Evolutionary conservation across 1,284 basidiomycete genomes (phyloP).

Genomic region (Heterobasidion parviporum): DNA sequence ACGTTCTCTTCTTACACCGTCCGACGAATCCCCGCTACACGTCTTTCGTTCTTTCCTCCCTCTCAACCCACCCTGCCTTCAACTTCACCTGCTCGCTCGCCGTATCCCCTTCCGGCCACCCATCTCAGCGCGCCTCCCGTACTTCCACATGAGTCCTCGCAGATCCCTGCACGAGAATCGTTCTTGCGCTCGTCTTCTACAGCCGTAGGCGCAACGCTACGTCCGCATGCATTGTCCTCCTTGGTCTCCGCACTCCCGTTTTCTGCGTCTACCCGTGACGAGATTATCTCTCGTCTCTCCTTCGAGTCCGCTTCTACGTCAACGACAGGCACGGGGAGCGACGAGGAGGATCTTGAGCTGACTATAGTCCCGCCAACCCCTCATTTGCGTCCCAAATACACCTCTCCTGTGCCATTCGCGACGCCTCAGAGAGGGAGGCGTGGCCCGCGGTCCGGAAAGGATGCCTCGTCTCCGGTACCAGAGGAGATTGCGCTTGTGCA

Average conservation of each 20-base stretch:
- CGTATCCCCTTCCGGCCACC: too few species aligned
- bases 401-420: conserved; percentile 1
- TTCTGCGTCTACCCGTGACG: conserved; percentile 30
- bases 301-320: conserved; percentile 26
- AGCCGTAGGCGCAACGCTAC: background rate
- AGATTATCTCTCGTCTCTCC: conserved; percentile 42
- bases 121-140: too few species aligned
- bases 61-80: background rate
- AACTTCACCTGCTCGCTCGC: background rate
- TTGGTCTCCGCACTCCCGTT: conserved; percentile 10
- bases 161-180: background rate
- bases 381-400: background rate
- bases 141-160: background rate
- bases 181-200: too few species aligned
- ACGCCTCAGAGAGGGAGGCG: background rate
- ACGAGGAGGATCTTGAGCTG: conserved; percentile 30
- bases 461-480: background rate
- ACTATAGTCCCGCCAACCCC: conserved; percentile 24
- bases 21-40: conserved; percentile 2
- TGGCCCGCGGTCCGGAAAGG: background rate
- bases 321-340: conserved; percentile 6
- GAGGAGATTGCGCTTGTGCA: conserved; percentile 9
- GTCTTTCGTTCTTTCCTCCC: conserved; percentile 4
- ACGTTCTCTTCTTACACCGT: background rate
- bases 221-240: conserved; percentile 8